Evolutionary conservation across 352 stramenopile species (phyloP).

Genomic region (Salisapilia sapeloensis): DNA sequence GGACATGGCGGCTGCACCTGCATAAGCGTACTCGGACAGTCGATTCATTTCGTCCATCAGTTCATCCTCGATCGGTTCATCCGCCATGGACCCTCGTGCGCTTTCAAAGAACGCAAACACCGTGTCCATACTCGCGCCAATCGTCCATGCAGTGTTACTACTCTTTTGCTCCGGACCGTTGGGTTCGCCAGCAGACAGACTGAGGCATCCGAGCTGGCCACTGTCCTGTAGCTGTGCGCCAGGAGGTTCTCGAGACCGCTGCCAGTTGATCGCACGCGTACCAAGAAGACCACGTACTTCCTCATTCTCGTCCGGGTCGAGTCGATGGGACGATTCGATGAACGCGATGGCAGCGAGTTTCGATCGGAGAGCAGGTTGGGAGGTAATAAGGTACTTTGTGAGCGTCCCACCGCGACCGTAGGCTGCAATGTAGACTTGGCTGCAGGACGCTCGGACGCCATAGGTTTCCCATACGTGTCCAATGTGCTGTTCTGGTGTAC

Average conservation of each 20-base stretch:
- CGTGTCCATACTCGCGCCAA: slow-evolving; percentile 65
- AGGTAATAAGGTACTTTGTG: slow-evolving; percentile 58
- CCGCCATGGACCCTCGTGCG: slow-evolving; percentile 55
- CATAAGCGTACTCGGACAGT: slow-evolving; percentile 53
- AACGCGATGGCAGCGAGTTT: slow-evolving; percentile 64
- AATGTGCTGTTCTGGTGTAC: slow-evolving; percentile 60
- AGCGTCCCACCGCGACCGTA: slow-evolving; percentile 56
- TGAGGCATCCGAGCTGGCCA: slow-evolving; percentile 52
- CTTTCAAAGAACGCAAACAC: slow-evolving; percentile 78
- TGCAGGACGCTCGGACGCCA: slow-evolving; percentile 40
- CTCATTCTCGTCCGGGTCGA: slow-evolving; percentile 40
- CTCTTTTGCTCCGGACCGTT: slow-evolving; percentile 43
- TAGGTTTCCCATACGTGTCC: slow-evolving; percentile 75
- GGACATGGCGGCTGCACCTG: slow-evolving; percentile 25
- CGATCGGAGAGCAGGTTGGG: slow-evolving; percentile 33
- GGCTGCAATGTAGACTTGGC: slow-evolving; percentile 63
- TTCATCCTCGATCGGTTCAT: slow-evolving; percentile 50
- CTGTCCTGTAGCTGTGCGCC: slow-evolving; percentile 56
- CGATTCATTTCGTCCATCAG: slow-evolving; percentile 69
- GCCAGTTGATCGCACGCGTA: slow-evolving; percentile 68
- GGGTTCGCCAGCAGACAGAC: slow-evolving; percentile 57
- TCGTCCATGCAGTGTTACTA: slow-evolving; percentile 71
- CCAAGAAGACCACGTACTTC: slow-evolving; percentile 47
- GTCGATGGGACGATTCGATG: slow-evolving; percentile 65
- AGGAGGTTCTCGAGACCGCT: slow-evolving; percentile 46